phyloP scores from a whole-genome alignment of 1,139 yeast species.

The Magnusiomyces clavatus region DNA sequence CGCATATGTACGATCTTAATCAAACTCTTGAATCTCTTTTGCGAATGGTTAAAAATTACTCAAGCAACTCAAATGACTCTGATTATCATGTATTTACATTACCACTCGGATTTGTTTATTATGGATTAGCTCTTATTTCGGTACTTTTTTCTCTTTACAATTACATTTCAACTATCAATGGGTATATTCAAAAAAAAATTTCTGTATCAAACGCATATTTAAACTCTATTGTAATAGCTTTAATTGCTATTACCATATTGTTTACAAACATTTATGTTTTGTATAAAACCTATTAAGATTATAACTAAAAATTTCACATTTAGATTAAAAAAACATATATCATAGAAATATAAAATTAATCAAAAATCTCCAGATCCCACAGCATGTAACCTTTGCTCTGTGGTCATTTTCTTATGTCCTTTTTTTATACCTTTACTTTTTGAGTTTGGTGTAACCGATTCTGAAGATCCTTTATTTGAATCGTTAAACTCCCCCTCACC shows the following conservation, averaged over 20 bases:
- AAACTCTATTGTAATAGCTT: constrained; percentile 15
- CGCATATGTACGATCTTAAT: not conserved
- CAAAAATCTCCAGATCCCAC: constrained; percentile 13
- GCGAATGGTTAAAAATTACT: not conserved
- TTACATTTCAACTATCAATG: constrained; percentile 20
- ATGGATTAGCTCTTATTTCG: constrained; percentile 19
- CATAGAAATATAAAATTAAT: not conserved
- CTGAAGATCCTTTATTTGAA: constrained; percentile 1
- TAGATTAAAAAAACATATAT: not conserved
- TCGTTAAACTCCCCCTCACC: constrained; percentile 50
- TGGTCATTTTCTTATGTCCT: not conserved
- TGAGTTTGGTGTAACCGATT: constrained; percentile 16
- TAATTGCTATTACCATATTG: constrained; percentile 19
- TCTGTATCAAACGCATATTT: constrained; percentile 19
- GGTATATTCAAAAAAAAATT: constrained; percentile 21
- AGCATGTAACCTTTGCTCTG: constrained; percentile 11
- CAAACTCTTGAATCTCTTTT: not conserved
- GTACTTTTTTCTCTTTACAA: constrained; percentile 19
- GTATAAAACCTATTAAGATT: not conserved
- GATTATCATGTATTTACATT: constrained; percentile 7
- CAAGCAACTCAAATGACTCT: not conserved
- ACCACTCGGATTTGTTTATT: constrained; percentile 21
- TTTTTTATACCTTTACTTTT: not conserved
- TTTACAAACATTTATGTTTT: constrained; percentile 19
- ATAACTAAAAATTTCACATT: not conserved